Base-by-base conservation (phyloP, 2,329 filamentous ascomycete species). In the Coniochaeta prunicola region DNA sequence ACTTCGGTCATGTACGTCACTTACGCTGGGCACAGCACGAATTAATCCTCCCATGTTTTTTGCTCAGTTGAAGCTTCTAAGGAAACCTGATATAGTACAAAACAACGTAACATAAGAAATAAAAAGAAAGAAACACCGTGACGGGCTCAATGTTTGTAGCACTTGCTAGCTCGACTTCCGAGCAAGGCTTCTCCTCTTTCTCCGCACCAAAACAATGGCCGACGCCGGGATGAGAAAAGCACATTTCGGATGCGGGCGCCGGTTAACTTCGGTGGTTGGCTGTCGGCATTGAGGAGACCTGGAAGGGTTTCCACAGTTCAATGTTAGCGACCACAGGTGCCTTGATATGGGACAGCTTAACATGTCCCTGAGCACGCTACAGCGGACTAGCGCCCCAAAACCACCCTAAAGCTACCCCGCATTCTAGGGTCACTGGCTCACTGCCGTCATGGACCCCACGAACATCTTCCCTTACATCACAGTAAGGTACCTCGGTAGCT, bases 11-110 rank as follows among this genome's bases (percentile, higher is more conserved):
- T 40, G 36, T 10, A 7, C 2, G 5, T 45, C 12, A 59, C 68
- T 62, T 63, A 70, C 69, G 36, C 60, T 68, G 54, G 69, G 68
- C 38, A 68, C 33, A 59, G 65, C 64, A 40, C 69, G 64, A 53
- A 70, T 65, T 28, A 66, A 63, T 58, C 58, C 59, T 56, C 59
- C 59, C 65, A 66, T 68, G n/a, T n/a, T n/a, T n/a, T 48, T 64
- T 45, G 38, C 6, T 34, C 30, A 24, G 4, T 50, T 50, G 3
- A 13, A n/a, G 15, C 21, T 30, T 28, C 2, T 15, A 19, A 50
- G 21, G 5, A 5, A 28, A 2, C 7, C 45, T 5, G 3, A 7
- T 5, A 26, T 17, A 17, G n/a, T 34, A 50, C 48, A 28, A 58
- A 24, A 33, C 34, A 48, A 24, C 30, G 13, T 33, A 30, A 42